Evolutionary conservation across 2,329 filamentous ascomycete species (phyloP), one percentile per base, ranked within the genome.

Genomic region (Clonostachys rhizophaga): DNA sequence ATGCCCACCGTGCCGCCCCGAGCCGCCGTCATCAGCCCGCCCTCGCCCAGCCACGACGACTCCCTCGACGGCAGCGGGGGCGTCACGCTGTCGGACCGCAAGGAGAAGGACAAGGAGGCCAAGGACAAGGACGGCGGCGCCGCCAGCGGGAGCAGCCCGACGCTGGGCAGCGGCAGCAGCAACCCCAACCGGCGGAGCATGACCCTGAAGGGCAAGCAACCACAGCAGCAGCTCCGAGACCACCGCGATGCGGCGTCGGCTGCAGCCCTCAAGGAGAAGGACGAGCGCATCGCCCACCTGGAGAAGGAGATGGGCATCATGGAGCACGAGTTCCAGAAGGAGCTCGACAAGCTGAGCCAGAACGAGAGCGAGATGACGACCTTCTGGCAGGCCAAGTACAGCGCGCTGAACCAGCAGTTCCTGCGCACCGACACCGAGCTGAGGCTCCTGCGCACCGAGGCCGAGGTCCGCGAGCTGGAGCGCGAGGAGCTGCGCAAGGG

Each of bases 341-440:
- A 80, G 56, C 68, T 83, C 16, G 75, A 79, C 57, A 68, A 67
- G 53, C 68, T 81, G 16, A 73, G 70, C 55, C 67, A 71, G 58
- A 70, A 71, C 58, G 78, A 83, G 65, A 74, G 70, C 62, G 77
- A 81, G 59, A 74, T 71, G 44, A 69, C 77, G 4, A 69, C 70
- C 13, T 80, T 77, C 58, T 83, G 80, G 78, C 78, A 83, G 62
- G 61, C 70, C 41, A 80, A 79, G 55, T 73, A 81, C 61, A 71
- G 70, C 48, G 62, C 60, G 34, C 60, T 81, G 41, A 72, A 80
- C 58, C 72, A 76, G 62, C 74, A 75, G 54, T 75, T 73, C 50
- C 60, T 76, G 40, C 68, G 73, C 20, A 69, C 69, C 5, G 78
- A 82, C 54, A 72, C 75, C 14, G 74, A 80, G 54, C 65, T 81